These are phyloP conservation scores for Cytospora piceae DNA, from an alignment of 2,329 filamentous ascomycete genomes.

Conservation along the genomic window DNA sequence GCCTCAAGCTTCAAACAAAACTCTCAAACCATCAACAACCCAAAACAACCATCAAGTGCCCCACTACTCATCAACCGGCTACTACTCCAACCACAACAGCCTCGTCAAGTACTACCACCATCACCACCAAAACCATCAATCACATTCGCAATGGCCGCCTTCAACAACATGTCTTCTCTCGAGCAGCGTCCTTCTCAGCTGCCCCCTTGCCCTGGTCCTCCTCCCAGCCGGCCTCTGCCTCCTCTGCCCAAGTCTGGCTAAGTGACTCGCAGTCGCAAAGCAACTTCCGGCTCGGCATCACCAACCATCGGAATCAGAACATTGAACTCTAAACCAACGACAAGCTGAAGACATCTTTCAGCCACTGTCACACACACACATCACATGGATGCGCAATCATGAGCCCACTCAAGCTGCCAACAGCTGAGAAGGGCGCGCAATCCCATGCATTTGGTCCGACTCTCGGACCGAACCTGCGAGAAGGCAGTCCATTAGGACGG, in stretches of 20 bases:
- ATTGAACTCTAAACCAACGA: neutral
- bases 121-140: neutral
- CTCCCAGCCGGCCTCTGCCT: constrained; percentile 66
- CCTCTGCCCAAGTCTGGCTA: constrained; percentile 66
- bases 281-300: neutral
- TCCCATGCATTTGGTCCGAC: neutral
- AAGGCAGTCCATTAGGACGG: neutral
- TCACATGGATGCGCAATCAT: constrained; percentile 10
- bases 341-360: constrained; percentile 13
- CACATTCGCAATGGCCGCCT: constrained; percentile 29
- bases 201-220: constrained; percentile 68
- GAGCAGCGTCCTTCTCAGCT: constrained; percentile 65
- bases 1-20: constrained; percentile 17
- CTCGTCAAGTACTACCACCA: constrained; percentile 17
- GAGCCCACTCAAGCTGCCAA: neutral
- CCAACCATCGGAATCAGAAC: constrained; percentile 10
- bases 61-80: constrained; percentile 19
- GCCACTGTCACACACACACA: constrained; percentile 16
- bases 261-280: constrained; percentile 27
- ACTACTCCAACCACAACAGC: constrained; percentile 17
- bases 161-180: constrained; percentile 30
- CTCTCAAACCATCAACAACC: constrained; percentile 7
- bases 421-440: constrained; percentile 9
- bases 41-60: constrained; percentile 1
- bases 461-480: neutral